Evolutionary conservation across 805 yeast genomes (phyloP), one percentile per base, ranked within the genome.

Genomic region (Zygosaccharomyces kombuchaensis): DNA sequence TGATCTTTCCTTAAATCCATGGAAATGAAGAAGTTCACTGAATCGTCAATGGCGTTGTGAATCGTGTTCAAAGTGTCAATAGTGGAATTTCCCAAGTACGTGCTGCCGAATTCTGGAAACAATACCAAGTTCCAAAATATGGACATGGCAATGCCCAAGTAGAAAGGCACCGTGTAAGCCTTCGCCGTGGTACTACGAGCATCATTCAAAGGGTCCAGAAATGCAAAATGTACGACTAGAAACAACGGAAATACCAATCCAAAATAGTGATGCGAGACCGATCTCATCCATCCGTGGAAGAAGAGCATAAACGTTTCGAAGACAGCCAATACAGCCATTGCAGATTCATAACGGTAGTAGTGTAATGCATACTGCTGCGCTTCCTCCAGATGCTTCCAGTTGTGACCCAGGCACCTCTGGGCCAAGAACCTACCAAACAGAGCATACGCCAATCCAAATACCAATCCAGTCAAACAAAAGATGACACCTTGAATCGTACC

Each of bases 61-160:
- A 74, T 50, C 42, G 69, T 72, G 46, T 69, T 67, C 16, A 75
- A 40, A 0, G 73, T 60, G 30, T 66, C 66, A 0, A 71, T 58
- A 6, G 73, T 65, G 1, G 75, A 62, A 27, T 66, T 67, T 23
- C 80, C 80, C 9, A 76, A 53, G 51, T 69, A 73, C 0, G 75
- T 68, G 19, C 77, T 69, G 12, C 81, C 81, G 57, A 74, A 73
- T 48, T 76, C 81, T 1, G 81, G 81, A 50, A 73, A 76, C 9
- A 76, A 48, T 1, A 62, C 29, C 34, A 76, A 40, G 46, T 74
- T 75, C 57, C 74, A 68, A 22, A 69, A 61, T n/a, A 74, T 45
- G 0, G 76, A 64, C 46, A 74, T 57, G 0, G 71, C 76, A 30
- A 74, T 71, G 19, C 78, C 78, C 16, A 74, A 27, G 36, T 72